phyloP scores from a whole-genome alignment of 345 rosid species.

The Hibiscus mutabilis region DNA sequence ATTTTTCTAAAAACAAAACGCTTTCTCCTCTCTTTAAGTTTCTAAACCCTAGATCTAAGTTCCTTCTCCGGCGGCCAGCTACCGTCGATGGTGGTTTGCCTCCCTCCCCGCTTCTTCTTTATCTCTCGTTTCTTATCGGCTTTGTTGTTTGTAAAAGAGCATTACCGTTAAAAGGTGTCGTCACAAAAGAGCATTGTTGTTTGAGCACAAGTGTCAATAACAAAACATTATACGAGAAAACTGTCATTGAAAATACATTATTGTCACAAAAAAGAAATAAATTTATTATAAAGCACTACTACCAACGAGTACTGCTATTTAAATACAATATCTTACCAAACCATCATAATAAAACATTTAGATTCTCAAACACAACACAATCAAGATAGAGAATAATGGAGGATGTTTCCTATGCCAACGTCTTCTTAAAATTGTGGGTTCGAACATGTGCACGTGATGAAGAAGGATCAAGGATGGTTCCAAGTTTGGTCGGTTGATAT shows the following conservation, averaged over 20 bases:
- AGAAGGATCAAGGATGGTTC: neutral
- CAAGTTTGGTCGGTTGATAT: neutral
- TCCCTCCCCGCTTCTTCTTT: too few species aligned
- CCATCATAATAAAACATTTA: neutral
- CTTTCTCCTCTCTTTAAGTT: too few species aligned
- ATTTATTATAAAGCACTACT: neutral
- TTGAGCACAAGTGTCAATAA: too few species aligned
- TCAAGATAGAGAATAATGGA: neutral
- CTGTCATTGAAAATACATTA: too few species aligned
- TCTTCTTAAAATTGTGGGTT: too few species aligned
- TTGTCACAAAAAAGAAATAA: neutral
- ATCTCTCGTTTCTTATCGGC: too few species aligned
- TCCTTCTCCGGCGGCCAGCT: too few species aligned
- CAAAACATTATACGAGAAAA: neutral
- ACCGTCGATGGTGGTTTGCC: too few species aligned
- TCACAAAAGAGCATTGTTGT: neutral
- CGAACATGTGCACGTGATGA: neutral
- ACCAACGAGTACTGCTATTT: neutral
- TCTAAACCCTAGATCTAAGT: too few species aligned
- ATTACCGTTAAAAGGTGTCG: neutral
- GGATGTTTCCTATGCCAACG: constrained; percentile 8
- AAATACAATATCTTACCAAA: neutral
- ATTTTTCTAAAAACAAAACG: too few species aligned
- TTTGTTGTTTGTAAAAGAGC: neutral
- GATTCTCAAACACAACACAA: neutral